A percentile compares a stretch with the other conserved stretches of the same genome.
phyloP scores from a whole-genome alignment of 2,329 filamentous ascomycete genomes.

The Clonostachys chloroleuca region DNA sequence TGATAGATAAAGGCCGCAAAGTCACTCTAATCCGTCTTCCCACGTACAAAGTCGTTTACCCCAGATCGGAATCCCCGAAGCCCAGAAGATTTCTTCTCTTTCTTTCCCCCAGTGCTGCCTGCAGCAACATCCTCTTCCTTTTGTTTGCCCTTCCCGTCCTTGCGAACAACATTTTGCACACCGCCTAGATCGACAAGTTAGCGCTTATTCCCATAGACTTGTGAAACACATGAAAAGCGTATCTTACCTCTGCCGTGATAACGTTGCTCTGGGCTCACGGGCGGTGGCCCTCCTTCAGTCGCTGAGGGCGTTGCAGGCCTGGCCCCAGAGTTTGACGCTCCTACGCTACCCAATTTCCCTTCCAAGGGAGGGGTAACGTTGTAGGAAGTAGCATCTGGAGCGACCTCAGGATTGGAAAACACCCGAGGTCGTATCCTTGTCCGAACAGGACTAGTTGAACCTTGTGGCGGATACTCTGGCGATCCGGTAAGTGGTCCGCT shows the following conservation, averaged over 20 bases:
- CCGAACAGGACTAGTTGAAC: constrained; percentile 12
- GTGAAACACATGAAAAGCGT: constrained; percentile 9
- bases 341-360: constrained; percentile 27
- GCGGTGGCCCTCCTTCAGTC: constrained; percentile 14
- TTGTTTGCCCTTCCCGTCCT: constrained; percentile 43
- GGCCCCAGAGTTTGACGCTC: too few species aligned
- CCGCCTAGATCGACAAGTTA: constrained; percentile 26
- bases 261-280: constrained; percentile 31
- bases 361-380: constrained; percentile 38
- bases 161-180: constrained; percentile 39
- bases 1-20: too few species aligned
- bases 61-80: constrained; percentile 30
- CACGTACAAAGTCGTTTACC: constrained; percentile 1
- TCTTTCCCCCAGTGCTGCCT: constrained; percentile 28
- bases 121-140: constrained; percentile 30
- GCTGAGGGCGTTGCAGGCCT: constrained; percentile 26
- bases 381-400: constrained; percentile 31
- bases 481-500: constrained; percentile 21
- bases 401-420: constrained; percentile 36
- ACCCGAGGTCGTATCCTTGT: constrained; percentile 30
- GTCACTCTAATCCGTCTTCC: constrained; percentile 1
- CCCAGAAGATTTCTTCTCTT: constrained; percentile 23
- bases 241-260: constrained; percentile 41
- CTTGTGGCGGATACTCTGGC: neutral
- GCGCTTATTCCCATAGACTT: constrained; percentile 2